phyloP scores from a whole-genome alignment of 2,329 filamentous ascomycete species.

The Macrophomina pseudophaseolina region DNA sequence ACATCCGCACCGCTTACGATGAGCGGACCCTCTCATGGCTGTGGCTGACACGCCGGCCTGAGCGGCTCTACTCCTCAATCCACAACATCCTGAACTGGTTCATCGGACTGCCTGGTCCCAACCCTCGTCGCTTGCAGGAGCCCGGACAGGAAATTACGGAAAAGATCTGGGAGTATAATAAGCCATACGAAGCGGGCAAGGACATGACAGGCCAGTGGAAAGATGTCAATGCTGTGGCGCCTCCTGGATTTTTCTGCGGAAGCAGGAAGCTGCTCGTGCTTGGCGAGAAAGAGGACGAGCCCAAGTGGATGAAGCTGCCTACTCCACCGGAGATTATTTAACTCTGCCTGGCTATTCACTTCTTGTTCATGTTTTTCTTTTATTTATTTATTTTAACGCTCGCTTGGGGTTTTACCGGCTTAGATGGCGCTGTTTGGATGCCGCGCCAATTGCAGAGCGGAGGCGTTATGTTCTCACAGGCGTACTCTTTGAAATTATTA shows the following conservation, averaged over 20 bases:
- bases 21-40: conserved; percentile 63
- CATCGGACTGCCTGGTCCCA: conserved; percentile 62
- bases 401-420: conserved; percentile 19
- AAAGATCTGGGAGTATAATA: conserved; percentile 56
- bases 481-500: not conserved
- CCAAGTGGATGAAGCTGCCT: conserved; percentile 41
- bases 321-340: conserved; percentile 30
- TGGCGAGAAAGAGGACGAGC: conserved; percentile 42
- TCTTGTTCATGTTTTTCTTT: not conserved
- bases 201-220: conserved; percentile 38
- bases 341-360: not conserved
- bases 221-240: conserved; percentile 58
- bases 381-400: not conserved
- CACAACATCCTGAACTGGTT: conserved; percentile 64
- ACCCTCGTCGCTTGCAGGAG: conserved; percentile 64
- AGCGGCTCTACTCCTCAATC: conserved; percentile 65
- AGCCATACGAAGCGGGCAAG: conserved; percentile 37
- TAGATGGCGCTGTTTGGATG: not conserved
- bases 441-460: conserved; percentile 6
- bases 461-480: conserved; percentile 3
- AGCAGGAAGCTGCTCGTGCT: conserved; percentile 59
- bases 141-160: conserved; percentile 62
- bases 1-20: conserved; percentile 73
- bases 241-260: conserved; percentile 63
- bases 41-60: conserved; percentile 65